These are phyloP conservation scores for Ogataea paraovalis DNA, from an alignment of 805 yeast species.

Conservation along the genomic window DNA sequence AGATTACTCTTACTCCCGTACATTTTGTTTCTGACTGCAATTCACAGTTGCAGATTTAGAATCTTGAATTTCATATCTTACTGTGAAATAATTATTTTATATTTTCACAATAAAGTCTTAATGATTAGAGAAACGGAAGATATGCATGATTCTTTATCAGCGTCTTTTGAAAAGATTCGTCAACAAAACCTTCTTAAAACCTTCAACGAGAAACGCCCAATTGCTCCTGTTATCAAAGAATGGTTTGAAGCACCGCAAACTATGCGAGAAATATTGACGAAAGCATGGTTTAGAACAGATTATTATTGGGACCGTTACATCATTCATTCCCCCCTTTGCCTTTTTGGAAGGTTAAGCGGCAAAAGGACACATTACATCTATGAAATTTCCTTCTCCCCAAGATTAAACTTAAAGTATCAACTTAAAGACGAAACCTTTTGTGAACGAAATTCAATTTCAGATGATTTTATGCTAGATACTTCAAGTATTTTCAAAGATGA, in stretches of 20 bases:
- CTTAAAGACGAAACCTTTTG: no score
- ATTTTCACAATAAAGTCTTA: slow-evolving; percentile 21
- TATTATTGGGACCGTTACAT: slow-evolving; percentile 38
- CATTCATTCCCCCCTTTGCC: slow-evolving; percentile 34
- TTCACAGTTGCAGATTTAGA: no score
- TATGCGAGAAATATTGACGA: slow-evolving; percentile 14
- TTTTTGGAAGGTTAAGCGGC: slow-evolving; percentile 15
- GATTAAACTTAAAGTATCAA: no score
- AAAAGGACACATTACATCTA: background rate
- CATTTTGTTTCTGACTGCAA: no score
- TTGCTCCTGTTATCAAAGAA: slow-evolving; percentile 11
- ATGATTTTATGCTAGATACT: background rate
- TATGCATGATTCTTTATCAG: slow-evolving; percentile 8
- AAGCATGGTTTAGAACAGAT: slow-evolving; percentile 32
- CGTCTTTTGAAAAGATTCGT: slow-evolving; percentile 19
- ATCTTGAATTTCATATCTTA: slow-evolving; percentile 14
- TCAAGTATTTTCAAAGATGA: background rate
- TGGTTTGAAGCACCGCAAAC: slow-evolving; percentile 25
- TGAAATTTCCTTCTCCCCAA: background rate
- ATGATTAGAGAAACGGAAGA: slow-evolving; percentile 20
- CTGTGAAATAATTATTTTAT: slow-evolving; percentile 15
- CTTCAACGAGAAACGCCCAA: slow-evolving; percentile 17
- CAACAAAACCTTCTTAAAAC: slow-evolving; percentile 15
- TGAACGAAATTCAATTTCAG: background rate
- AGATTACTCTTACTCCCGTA: no score